Evolutionary conservation across 1,139 yeast species (phyloP).

Genomic region (Scheffersomyces lignicola): DNA sequence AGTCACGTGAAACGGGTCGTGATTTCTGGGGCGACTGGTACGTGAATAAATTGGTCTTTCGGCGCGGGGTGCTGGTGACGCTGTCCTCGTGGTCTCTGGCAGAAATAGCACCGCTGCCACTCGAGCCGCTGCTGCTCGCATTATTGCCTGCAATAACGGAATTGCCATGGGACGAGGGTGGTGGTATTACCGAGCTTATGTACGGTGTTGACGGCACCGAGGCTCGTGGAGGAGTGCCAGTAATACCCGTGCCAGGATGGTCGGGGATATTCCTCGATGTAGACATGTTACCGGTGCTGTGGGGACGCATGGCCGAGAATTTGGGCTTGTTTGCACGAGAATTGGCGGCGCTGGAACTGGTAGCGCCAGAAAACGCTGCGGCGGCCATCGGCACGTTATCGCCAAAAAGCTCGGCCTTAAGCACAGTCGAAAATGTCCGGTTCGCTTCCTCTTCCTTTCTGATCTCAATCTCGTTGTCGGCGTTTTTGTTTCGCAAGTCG

Average conservation of each 20-base stretch:
- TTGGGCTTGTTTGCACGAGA: conserved; percentile 5
- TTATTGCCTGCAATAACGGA: not conserved
- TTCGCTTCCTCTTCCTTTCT: conserved; percentile 82
- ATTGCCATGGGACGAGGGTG: not conserved
- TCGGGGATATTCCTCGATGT: conserved; percentile 7
- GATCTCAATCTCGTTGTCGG: conserved; percentile 63
- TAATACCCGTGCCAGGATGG: conserved; percentile 9
- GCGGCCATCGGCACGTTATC: conserved; percentile 69
- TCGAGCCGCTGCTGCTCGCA: not conserved
- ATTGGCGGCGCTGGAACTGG: conserved; percentile 2
- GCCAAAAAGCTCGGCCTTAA: conserved; percentile 90
- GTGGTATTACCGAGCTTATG: conserved; percentile 1
- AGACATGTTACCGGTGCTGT: conserved; percentile 22
- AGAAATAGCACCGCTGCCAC: not conserved
- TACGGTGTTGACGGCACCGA: conserved; percentile 12
- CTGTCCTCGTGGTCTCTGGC: conserved; percentile 15
- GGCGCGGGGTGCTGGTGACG: conserved; percentile 52
- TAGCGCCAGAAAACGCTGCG: conserved; percentile 23
- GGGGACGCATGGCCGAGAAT: conserved; percentile 16
- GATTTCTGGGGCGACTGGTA: conserved; percentile 68
- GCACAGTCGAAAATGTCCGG: conserved; percentile 78
- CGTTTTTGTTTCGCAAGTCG: conserved; percentile 27
- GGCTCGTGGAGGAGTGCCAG: conserved; percentile 24
- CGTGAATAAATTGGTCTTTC: conserved; percentile 62
- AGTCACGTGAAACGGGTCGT: conserved; percentile 59